Evolutionary conservation across 2,329 filamentous ascomycete species (phyloP).

Genomic region (Ceratocystis cacaofunesta): DNA sequence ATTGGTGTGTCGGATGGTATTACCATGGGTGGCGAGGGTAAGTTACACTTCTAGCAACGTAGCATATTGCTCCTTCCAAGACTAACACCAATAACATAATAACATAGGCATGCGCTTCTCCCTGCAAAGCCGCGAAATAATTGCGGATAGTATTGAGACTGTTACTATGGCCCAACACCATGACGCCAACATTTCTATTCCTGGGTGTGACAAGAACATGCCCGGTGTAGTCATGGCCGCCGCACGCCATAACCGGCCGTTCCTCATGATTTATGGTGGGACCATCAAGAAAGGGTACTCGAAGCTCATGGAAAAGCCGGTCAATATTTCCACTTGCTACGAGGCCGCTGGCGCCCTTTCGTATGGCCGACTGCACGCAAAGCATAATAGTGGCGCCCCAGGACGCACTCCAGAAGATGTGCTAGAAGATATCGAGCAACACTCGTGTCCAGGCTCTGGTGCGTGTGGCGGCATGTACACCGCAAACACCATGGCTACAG

Average conservation of each 20-base stretch:
- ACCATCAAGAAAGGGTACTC: conserved; percentile 82
- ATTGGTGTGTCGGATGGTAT: conserved; percentile 81
- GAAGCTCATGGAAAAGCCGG: conserved; percentile 54
- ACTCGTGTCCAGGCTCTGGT: conserved; percentile 52
- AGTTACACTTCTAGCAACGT: conserved; percentile 18
- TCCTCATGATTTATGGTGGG: conserved; percentile 90
- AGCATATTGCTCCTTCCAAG: neutral
- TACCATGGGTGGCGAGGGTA: conserved; percentile 87
- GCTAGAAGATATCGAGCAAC: conserved; percentile 64
- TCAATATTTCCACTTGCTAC: conserved; percentile 83
- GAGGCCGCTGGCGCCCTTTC: conserved; percentile 72
- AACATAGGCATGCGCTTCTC: conserved; percentile 76
- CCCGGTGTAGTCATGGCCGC: conserved; percentile 83
- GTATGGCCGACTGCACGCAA: conserved; percentile 62
- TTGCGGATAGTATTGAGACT: conserved; percentile 86
- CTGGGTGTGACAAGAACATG: conserved; percentile 97
- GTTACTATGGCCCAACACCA: conserved; percentile 85
- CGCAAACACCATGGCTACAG: conserved; percentile 84
- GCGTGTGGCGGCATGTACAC: conserved; percentile 85
- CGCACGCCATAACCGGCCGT: conserved; percentile 78
- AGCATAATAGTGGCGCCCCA: conserved; percentile 43
- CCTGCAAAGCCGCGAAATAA: conserved; percentile 77
- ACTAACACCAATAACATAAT: neutral
- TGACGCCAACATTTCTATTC: conserved; percentile 85
- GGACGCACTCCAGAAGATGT: conserved; percentile 62